Base-by-base conservation (phyloP, 495 filamentous ascomycete species). In the Saxophila tyrrhenica region DNA sequence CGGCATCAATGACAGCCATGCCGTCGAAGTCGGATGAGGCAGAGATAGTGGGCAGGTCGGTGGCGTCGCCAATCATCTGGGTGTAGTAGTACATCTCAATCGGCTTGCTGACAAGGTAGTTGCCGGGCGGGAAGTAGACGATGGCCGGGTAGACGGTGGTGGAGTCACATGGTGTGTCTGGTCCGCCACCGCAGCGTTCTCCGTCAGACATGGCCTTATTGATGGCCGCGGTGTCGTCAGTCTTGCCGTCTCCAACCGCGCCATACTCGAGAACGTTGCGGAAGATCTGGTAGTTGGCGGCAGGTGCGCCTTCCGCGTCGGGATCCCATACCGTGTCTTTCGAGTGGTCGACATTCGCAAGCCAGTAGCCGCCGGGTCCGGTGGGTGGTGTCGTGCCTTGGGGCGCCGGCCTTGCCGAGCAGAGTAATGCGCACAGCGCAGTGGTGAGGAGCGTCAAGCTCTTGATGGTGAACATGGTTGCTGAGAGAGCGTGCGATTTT, bases 1-100 rank as follows among this genome's bases (percentile, higher is more conserved):
- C 85, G 9, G 87, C 73, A 62, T 96, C 90, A 62, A 98, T 88
- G 21, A 98, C 76, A 19, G 82, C 91, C 69, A 96, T 94, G 57
- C 92, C 92, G 2, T 71, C 44, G 64, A 97, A 97, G 56, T 65
- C 65, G 8, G 83, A 63, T 0, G 79, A 67, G 0, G 84, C 92
- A 73, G 90, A 89, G 67, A 97, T 73, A 0, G 82, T 84, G 1
- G 91, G 91, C 2, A 82, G 64, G 51, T 77, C 71, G 42, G 76
- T 63, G 22, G 80, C 75, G 70, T 97, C 87, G 51, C 81, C 80
- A 41, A 83, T 61, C 41, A 84, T 68, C 64, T 84, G 74, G 1
- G 82, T 84, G 65, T 82, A 80, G 66, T 83, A 87, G 64, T 77
- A 77, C 59, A 80, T 73, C 51, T 82, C 67, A 43, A 86, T 77